These are phyloP conservation scores for Eruca vesicaria DNA, from an alignment of 441 rosid genomes.

Conservation along the genomic window DNA sequence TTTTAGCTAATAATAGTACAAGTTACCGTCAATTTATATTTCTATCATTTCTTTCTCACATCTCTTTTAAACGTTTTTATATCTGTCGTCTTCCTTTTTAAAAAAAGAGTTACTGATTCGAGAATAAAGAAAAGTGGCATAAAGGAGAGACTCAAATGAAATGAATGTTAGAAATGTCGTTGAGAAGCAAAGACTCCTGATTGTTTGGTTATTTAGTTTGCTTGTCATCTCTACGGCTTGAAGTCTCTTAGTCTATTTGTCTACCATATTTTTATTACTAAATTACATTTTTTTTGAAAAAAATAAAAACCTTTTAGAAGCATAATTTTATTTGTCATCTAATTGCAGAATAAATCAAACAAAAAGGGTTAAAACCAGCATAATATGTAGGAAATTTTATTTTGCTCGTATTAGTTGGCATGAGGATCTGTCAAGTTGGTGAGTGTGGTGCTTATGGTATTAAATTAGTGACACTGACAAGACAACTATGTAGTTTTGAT, in stretches of 20 bases:
- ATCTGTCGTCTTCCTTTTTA: background rate
- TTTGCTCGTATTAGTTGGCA: conserved; percentile 8
- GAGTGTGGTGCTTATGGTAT: background rate
- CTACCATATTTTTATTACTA: background rate
- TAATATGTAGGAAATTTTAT: background rate
- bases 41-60: background rate
- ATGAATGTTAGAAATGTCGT: background rate
- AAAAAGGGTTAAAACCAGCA: background rate
- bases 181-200: background rate
- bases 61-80: no score
- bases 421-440: conserved; percentile 5
- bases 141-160: background rate
- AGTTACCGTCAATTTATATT: background rate
- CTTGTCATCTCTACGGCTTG: background rate
- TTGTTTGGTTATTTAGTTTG: background rate
- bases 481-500: background rate
- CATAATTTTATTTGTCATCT: background rate
- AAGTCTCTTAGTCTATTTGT: background rate
- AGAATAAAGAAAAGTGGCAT: background rate
- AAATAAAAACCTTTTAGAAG: background rate
- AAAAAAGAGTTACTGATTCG: background rate
- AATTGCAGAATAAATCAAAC: background rate
- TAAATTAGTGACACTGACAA: background rate
- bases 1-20: background rate
- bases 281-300: background rate